Evolutionary conservation across 2,329 filamentous ascomycete species (phyloP), one percentile per base, ranked within the genome.

Genomic region (Fusarium domesticum): DNA sequence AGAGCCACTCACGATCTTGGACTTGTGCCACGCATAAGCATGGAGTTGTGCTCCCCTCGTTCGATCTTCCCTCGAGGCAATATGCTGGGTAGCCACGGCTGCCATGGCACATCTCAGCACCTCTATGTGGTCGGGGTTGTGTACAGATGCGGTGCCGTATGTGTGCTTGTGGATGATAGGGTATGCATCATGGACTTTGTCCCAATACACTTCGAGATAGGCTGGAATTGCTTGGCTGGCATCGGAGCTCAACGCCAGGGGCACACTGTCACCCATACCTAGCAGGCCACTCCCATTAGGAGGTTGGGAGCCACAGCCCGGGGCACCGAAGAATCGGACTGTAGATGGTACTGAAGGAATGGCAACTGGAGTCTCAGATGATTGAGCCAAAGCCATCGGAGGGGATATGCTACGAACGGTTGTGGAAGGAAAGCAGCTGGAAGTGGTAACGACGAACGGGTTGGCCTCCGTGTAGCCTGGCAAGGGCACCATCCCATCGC

Each of bases 201-300:
- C 67, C 77, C 77, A 80, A 62, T 79, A 80, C 28, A 74, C 63
- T 18, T 75, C 66, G 47, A 80, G 64, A 50, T 80, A 80, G 33
- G 59, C 58, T 33, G 77, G 75, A 35, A 79, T 70, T 32, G 69
- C 67, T 38, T 67, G 70, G 47, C 66, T 67, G 35, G 68, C 63
- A 37, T 66, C 65, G 23, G 64, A 60, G 48, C 68, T 65, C 53
- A 75, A 58, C 39, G 67, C 61, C 41, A 67, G 48, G 8, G 63
- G 53, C 43, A 57, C 53, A 19, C 60, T 33, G 31, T 57, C 51
- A 19, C 53, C 50, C 42, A 51, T 38, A 25, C 42, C 60, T 53
- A 70, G 62, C 47, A 66, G 60, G 45, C 58, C 66, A 56, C 71
- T 51, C 39, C 67, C 62, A 54, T 67, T 59, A 54, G 65, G 64